Conservation (phyloP, 2,329 filamentous ascomycete species). For the Thermochaetoides dissita region DNA sequence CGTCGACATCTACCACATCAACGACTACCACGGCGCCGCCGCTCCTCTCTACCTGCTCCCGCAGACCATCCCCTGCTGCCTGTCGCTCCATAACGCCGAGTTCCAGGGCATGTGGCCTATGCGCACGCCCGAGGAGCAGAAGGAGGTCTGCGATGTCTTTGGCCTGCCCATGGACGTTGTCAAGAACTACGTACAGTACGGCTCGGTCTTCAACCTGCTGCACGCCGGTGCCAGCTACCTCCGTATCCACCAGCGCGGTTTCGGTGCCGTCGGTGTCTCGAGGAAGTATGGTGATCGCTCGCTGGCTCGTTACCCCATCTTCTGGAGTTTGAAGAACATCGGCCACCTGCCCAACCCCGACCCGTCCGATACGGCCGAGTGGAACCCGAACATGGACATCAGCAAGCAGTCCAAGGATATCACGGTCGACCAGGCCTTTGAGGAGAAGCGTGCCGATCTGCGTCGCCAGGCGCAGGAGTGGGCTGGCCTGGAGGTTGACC, state of each 20-base stretch:
- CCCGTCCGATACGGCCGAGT: conserved; percentile 48
- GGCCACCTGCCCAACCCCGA: conserved; percentile 52
- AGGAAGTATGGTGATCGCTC: conserved; percentile 56
- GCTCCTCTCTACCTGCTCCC: conserved; percentile 53
- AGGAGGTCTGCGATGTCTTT: conserved; percentile 51
- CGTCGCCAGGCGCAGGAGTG: conserved; percentile 52
- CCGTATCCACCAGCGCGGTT: conserved; percentile 52
- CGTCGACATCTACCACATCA: conserved; percentile 26
- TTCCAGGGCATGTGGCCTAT: conserved; percentile 59
- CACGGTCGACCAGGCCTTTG: conserved; percentile 40
- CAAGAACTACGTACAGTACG: conserved; percentile 50
- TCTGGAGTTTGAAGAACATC: conserved; percentile 51
- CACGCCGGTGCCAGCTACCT: conserved; percentile 54
- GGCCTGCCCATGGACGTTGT: conserved; percentile 44
- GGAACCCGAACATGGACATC: conserved; percentile 36
- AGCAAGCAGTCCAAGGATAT: conserved; percentile 27
- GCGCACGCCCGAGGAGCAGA: conserved; percentile 44
- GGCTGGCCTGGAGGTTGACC: conserved; percentile 48
- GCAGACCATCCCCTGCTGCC: conserved; percentile 43
- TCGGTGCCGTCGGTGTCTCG: conserved; percentile 53
- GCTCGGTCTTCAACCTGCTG: conserved; percentile 54
- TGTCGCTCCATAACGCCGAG: conserved; percentile 56
- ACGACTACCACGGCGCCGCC: conserved; percentile 24
- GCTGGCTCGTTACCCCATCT: conserved; percentile 53
- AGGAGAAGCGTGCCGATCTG: conserved; percentile 37